Conservation (phyloP, 2,329 filamentous ascomycete species). For the Fusarium setosum region DNA sequence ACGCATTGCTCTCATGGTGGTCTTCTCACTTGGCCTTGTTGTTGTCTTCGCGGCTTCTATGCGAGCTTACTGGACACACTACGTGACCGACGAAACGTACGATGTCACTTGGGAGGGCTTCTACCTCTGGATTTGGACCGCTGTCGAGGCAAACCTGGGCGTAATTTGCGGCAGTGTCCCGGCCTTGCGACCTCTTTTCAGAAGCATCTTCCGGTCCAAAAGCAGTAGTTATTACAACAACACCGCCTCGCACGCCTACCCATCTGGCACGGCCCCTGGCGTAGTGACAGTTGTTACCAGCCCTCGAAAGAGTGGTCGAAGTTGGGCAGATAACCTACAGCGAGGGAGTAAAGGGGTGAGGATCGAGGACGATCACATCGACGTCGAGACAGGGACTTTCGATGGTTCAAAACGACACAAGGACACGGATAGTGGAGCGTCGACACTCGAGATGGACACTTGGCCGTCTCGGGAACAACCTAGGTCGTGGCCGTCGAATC, state of each 20-base stretch:
- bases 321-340: slow-evolving; percentile 36
- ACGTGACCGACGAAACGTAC: slow-evolving; percentile 50
- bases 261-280: slow-evolving; percentile 28
- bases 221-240: slow-evolving; percentile 39
- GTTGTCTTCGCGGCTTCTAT: slow-evolving; percentile 52
- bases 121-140: slow-evolving; percentile 56
- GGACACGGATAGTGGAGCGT: slow-evolving; percentile 27
- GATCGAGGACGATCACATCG: slow-evolving; percentile 39
- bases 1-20: slow-evolving; percentile 48
- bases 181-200: slow-evolving; percentile 45
- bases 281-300: slow-evolving; percentile 28
- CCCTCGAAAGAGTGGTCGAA: slow-evolving; percentile 21
- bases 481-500: slow-evolving; percentile 28
- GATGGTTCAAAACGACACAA: slow-evolving; percentile 27
- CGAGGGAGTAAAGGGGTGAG: slow-evolving; percentile 36
- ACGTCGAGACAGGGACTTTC: slow-evolving; percentile 28
- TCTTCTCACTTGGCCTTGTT: slow-evolving; percentile 52
- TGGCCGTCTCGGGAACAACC: slow-evolving; percentile 35
- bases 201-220: slow-evolving; percentile 39
- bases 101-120: slow-evolving; percentile 56
- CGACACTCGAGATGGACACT: slow-evolving; percentile 39
- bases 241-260: slow-evolving; percentile 31
- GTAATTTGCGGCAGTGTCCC: slow-evolving; percentile 55
- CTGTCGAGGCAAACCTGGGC: slow-evolving; percentile 55
- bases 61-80: slow-evolving; percentile 51